phyloP scores from a whole-genome alignment of 2,329 filamentous ascomycete species.

The Colletotrichum sp. region DNA sequence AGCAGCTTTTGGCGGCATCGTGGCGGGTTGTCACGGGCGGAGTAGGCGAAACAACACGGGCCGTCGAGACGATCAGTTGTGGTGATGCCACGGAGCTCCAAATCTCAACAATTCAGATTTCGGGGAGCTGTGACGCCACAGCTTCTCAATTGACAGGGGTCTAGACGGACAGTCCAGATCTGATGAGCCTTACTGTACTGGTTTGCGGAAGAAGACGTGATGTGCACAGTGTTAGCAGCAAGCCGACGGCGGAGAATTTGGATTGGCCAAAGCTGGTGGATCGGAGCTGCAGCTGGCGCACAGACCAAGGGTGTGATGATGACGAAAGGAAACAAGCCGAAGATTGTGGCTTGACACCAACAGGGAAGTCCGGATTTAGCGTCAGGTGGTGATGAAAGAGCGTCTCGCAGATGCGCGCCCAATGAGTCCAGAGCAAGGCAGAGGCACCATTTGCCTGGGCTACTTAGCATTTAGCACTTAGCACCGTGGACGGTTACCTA shows the following conservation, averaged over 20 bases:
- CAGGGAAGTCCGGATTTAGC: slow-evolving; percentile 16
- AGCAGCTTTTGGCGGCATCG: slow-evolving; percentile 44
- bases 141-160: slow-evolving; percentile 17
- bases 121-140: slow-evolving; percentile 21
- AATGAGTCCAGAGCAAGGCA: not conserved
- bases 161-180: not conserved
- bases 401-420: not conserved
- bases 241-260: not conserved
- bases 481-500: not conserved
- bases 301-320: slow-evolving; percentile 1
- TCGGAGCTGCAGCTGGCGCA: slow-evolving; percentile 9
- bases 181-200: too few species aligned
- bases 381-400: slow-evolving; percentile 16
- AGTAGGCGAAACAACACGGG: not conserved
- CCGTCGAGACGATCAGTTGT: not conserved
- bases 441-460: not conserved
- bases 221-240: not conserved
- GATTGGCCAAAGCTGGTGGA: slow-evolving; percentile 11
- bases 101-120: slow-evolving; percentile 22
- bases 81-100: slow-evolving; percentile 14
- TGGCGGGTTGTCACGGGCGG: slow-evolving; percentile 24
- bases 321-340: slow-evolving; percentile 12
- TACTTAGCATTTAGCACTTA: not conserved
- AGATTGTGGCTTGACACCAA: slow-evolving; percentile 8
- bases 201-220: too few species aligned